Evolutionary conservation across 2,329 filamentous ascomycete genomes (phyloP), one percentile per base, ranked within the genome.

Genomic region (Cercospora canescens): DNA sequence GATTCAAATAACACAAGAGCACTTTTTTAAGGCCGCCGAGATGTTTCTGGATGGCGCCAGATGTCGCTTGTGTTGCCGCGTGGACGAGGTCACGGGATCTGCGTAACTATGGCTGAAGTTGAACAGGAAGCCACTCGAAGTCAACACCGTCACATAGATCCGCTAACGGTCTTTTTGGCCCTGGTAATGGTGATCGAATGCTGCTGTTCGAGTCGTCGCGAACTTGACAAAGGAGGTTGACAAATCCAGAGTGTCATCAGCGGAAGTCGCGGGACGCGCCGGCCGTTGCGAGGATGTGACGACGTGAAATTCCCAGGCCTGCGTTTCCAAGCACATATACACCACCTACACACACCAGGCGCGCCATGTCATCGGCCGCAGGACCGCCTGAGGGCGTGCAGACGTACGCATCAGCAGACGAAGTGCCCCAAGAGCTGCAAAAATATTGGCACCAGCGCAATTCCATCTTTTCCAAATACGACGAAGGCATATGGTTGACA

Each of bases 371-470:
- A 32, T 30, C 60, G 28, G 35, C 61, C 18, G 28, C 56, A n/a
- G 50, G 67, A 18, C 60, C 68, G 89, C 89, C 87, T 1, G 84
- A 86, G 66, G 81, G 88, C 35, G 91, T 90, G 71, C 87, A 91
- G 72, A 93, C 97, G 79, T 98, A 96, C 81, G 81, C 87, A 45
- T 79, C 84, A 32, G 80, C 87, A 11, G 81, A 86, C 32, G 87
- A 97, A 69, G 91, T 97, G 8, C 93, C 93, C 0, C 88, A 86
- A 82, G 88, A 96, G 73, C 88, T 97, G 63, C 90, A 92, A 78
- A 97, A 97, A 77, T 99, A 99, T 80, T 99, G 92, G 87, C 85
- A 90, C 16, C 94, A 98, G 75, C 88, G 95, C 66, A 89, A 95
- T 78, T 90, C 89, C 60, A 91, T 99, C 70, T 99, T 96, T 80